Conservation (phyloP, 805 yeast genomes). For the Zygotorulaspora sp. region DNA sequence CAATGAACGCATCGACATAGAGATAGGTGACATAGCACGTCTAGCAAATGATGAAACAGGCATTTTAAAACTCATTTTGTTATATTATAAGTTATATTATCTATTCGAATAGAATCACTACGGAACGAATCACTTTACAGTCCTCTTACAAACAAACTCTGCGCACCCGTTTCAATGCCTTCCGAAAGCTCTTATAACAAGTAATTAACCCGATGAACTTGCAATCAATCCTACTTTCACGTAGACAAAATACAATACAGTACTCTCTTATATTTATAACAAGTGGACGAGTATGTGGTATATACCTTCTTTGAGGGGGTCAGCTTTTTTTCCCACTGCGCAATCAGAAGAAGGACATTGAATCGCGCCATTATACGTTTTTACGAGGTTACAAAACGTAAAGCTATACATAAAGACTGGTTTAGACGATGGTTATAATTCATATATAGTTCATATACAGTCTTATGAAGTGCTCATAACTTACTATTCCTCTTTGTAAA, state of each 20-base stretch:
- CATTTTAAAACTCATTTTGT: constrained; percentile 13
- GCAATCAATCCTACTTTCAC: no score
- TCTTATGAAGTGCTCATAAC: constrained; percentile 28
- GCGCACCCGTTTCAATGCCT: not conserved
- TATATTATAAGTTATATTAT: no score
- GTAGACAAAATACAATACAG: no score
- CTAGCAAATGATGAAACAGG: constrained; percentile 13
- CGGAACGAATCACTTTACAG: not conserved
- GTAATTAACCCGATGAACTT: no score
- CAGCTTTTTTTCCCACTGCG: constrained; percentile 3
- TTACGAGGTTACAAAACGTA: no score
- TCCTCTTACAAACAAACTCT: not conserved
- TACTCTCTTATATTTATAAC: constrained; percentile 1
- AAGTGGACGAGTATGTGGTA: no score
- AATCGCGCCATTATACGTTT: constrained; percentile 6
- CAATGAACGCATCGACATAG: constrained; percentile 11
- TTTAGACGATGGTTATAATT: not conserved
- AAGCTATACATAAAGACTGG: no score
- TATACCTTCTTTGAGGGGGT: constrained; percentile 10
- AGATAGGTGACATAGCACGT: constrained; percentile 15
- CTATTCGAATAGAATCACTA: no score
- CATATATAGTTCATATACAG: no score
- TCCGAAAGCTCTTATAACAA: constrained; percentile 1
- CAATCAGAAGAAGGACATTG: constrained; percentile 14
- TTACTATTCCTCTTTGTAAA: constrained; percentile 37